These are phyloP conservation scores for Polyplosphaeria fusca DNA, from an alignment of 495 filamentous ascomycete genomes.

Conservation along the genomic window DNA sequence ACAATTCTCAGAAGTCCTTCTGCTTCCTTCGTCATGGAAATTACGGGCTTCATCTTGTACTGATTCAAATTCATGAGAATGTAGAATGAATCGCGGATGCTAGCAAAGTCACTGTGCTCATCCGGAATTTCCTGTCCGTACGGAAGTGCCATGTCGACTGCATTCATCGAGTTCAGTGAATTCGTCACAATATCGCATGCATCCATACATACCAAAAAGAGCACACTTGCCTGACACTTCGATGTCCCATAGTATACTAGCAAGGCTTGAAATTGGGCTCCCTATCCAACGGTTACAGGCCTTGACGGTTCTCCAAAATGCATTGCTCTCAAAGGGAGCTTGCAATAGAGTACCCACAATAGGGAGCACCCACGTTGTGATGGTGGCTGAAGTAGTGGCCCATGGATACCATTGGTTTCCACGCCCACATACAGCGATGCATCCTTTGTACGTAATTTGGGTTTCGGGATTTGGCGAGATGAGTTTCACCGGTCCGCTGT, in stretches of 20 bases:
- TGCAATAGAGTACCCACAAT: conserved; percentile 47
- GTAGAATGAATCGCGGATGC: conserved; percentile 47
- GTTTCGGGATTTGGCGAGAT: conserved; percentile 27
- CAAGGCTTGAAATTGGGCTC: conserved; percentile 42
- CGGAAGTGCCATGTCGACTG: conserved; percentile 45
- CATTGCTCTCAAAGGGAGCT: conserved; percentile 49
- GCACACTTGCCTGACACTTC: conserved; percentile 48
- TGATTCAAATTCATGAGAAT: conserved; percentile 49
- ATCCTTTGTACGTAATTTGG: conserved; percentile 35
- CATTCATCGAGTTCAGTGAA: too few species aligned
- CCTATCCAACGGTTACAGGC: conserved; percentile 44
- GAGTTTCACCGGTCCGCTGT: conserved; percentile 21
- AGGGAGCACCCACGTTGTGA: conserved; percentile 50
- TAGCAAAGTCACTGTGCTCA: conserved; percentile 37
- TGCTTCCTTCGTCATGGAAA: conserved; percentile 27
- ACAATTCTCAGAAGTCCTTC: conserved; percentile 44
- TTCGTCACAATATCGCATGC: neutral
- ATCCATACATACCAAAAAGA: conserved; percentile 32
- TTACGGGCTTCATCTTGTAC: conserved; percentile 37
- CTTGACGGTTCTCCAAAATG: conserved; percentile 39
- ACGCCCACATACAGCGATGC: conserved; percentile 36
- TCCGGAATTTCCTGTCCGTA: conserved; percentile 34
- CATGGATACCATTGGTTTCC: conserved; percentile 38
- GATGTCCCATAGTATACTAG: conserved; percentile 50
- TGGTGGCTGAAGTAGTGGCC: conserved; percentile 39